Base-by-base conservation (phyloP, 768 basidiomycete species). In the Gymnopilus dilepis region DNA sequence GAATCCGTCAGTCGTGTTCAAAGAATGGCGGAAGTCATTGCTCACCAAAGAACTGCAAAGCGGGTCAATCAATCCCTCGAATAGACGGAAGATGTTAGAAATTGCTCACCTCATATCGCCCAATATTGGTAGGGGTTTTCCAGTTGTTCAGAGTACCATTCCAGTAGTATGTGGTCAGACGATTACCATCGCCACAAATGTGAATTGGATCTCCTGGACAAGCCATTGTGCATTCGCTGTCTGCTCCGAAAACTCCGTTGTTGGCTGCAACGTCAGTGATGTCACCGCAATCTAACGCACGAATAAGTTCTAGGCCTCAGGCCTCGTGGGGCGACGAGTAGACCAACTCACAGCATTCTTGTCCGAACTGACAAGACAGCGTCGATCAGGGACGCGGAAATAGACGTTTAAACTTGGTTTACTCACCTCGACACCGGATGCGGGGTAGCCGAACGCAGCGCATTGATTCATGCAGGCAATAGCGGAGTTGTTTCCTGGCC, bases 151-250 rank as follows among this genome's bases (percentile, higher is more conserved):
- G 65, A 0, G 74, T 72, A 1, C 81, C 84, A 37, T 79, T 80
- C 81, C 83, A 84, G 57, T 77, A 80, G 63, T 86, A 90, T 24
- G 83, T 82, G 31, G 77, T 77, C 22, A 92, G 71, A 22, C 84
- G 80, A 31, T 77, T 73, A 0, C 79, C 80, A 28, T 82, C 84
- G 47, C 91, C 91, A 68, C 91, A 92, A 0, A 89, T 70, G 66
- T 91, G 87, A 15, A 81, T 70, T 0, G 89, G 86, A 68, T 92
- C 90, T 0, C 90, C 91, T 17, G 89, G 81, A 72, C 91, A 92
- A 24, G 87, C 76, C 26, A 78, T 73, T 33, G 70, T 76, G 60
- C 84, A 85, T 62, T 84, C 80, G 19, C 72, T 71, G 41, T 80
- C 81, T 7, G 69, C 68, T 0, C 78, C 80, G 50, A 80, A 76